These are phyloP conservation scores for Sinapis alba DNA, from an alignment of 441 rosid genomes.

Conservation along the genomic window DNA sequence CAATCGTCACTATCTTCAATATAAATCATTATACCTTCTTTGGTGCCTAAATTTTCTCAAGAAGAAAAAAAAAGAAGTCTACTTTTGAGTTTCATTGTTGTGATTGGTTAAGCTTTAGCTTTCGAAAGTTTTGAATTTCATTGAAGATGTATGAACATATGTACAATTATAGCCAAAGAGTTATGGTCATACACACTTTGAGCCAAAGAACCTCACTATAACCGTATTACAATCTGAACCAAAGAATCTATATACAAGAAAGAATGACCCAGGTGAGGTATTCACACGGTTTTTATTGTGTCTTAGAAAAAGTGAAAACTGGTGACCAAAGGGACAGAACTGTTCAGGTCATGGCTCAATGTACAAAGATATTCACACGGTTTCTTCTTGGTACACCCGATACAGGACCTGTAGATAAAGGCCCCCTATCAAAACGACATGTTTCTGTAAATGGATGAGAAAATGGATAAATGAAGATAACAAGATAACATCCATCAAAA, in stretches of 20 bases:
- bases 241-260: constrained; percentile 40
- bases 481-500: constrained; percentile 8
- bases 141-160: constrained; percentile 24
- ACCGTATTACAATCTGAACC: constrained; percentile 26
- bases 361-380: constrained; percentile 59
- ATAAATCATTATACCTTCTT: constrained; percentile 16
- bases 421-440: constrained; percentile 69
- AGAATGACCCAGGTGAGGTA: constrained; percentile 36
- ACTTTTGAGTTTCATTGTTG: constrained; percentile 8
- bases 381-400: constrained; percentile 65
- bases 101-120: neutral
- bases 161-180: constrained; percentile 24
- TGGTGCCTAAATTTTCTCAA: constrained; percentile 28
- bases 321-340: constrained; percentile 44
- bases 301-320: constrained; percentile 29
- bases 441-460: constrained; percentile 32
- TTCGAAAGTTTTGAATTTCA: constrained; percentile 17
- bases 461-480: constrained; percentile 27
- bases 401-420: constrained; percentile 60
- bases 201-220: constrained; percentile 32
- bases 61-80: constrained; percentile 6
- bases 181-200: constrained; percentile 27
- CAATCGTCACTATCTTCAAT: too few relatives aligned
- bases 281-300: neutral
- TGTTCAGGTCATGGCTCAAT: constrained; percentile 52